Evolutionary conservation across 768 basidiomycete genomes (phyloP).

Genomic region (Pleurotus pulmonarius): DNA sequence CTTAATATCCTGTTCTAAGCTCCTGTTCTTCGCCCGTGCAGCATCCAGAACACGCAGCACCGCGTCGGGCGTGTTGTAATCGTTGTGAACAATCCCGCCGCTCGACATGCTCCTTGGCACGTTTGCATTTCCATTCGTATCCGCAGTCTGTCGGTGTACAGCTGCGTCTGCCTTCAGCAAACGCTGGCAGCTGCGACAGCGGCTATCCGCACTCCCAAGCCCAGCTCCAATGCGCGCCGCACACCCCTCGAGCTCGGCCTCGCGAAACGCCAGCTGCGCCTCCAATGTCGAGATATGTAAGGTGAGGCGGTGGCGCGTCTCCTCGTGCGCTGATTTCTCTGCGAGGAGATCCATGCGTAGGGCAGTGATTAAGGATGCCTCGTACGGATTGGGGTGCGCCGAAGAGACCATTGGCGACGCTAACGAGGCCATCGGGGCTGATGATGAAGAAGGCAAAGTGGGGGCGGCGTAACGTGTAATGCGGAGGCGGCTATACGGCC

Average conservation of each 20-base stretch:
- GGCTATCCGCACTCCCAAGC: background rate
- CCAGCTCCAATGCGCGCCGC: conserved; percentile 10
- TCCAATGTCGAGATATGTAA: conserved; percentile 40
- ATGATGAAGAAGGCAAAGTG: conserved; percentile 8
- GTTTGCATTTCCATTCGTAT: background rate
- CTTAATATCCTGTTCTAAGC: conserved; percentile 5
- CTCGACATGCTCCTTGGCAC: background rate
- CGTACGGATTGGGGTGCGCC: conserved; percentile 23
- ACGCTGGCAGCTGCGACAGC: background rate
- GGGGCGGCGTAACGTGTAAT: conserved; percentile 23
- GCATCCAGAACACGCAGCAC: background rate
- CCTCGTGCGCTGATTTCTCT: conserved; percentile 39
- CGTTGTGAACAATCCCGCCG: too few relatives aligned
- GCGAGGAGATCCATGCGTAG: conserved; percentile 39
- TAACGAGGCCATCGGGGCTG: conserved; percentile 11
- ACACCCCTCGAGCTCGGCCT: conserved; percentile 46
- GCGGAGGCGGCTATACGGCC: conserved; percentile 41
- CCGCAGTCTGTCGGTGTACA: background rate
- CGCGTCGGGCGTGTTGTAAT: background rate
- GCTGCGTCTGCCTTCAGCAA: background rate
- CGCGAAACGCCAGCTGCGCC: conserved; percentile 54
- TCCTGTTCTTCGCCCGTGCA: conserved; percentile 2
- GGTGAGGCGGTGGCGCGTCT: conserved; percentile 35
- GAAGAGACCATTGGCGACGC: conserved; percentile 1
- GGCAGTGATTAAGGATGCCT: conserved; percentile 37